Conservation (phyloP, 306 rosid genomes). For the Dryas octopetala region DNA sequence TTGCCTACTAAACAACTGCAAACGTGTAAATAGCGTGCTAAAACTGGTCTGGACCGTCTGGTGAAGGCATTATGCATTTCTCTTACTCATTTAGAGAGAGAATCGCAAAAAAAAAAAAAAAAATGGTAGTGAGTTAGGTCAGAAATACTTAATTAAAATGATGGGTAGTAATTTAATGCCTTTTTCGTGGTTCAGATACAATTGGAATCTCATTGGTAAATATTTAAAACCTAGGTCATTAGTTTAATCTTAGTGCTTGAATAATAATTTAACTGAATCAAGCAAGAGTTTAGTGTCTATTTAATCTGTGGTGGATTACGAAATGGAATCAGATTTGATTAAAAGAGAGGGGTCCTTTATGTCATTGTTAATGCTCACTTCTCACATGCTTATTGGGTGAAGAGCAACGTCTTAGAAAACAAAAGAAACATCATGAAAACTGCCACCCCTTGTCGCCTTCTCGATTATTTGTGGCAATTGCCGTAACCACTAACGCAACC, state of each 20-base stretch:
- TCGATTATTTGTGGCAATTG: not conserved
- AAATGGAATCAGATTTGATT: constrained; percentile 1
- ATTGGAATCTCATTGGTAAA: not conserved
- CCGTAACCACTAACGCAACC: not conserved
- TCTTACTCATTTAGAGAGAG: too few species aligned
- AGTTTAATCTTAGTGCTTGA: constrained; percentile 11
- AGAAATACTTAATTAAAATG: not conserved
- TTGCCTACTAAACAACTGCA: too few species aligned
- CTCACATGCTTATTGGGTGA: not conserved
- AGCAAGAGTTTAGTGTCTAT: not conserved
- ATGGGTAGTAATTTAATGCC: not conserved
- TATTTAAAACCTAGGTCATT: not conserved
- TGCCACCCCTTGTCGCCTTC: not conserved
- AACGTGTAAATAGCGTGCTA: too few species aligned
- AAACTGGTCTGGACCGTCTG: too few species aligned
- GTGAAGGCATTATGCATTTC: constrained; percentile 4
- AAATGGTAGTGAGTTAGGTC: not conserved
- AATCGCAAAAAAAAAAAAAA: too few species aligned
- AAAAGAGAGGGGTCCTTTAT: not conserved
- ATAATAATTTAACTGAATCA: not conserved
- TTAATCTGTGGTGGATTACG: not conserved
- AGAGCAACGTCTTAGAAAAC: not conserved
- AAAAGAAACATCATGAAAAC: not conserved
- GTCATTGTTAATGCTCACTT: not conserved
- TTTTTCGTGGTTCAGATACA: not conserved